Conservation (phyloP, 306 rosid genomes). For the Hylodesmum podocarpum region DNA sequence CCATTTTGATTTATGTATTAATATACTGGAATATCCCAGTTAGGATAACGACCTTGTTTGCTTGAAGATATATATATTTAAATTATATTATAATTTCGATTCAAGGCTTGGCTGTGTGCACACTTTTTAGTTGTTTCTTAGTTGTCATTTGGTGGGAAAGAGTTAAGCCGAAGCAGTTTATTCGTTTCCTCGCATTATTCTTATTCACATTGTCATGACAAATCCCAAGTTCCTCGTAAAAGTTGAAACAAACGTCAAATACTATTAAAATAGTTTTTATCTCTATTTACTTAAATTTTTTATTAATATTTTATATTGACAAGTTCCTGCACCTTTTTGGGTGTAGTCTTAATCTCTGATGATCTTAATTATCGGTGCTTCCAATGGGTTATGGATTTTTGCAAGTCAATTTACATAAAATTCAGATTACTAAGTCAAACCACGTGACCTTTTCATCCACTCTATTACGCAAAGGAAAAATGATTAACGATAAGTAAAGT, state of each 20-base stretch:
- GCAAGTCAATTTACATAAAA: background rate
- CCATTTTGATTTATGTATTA: conserved; percentile 41
- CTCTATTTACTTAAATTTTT: background rate
- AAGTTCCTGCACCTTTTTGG: background rate
- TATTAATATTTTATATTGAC: background rate
- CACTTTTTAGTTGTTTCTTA: background rate
- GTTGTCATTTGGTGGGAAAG: background rate
- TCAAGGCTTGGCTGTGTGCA: conserved; percentile 17
- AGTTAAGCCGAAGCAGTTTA: background rate
- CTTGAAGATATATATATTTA: conserved; percentile 21
- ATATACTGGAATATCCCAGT: conserved; percentile 56
- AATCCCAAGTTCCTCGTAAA: background rate
- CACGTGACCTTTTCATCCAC: background rate
- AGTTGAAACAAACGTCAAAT: background rate
- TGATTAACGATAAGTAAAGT: background rate
- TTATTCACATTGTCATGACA: background rate
- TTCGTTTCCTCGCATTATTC: background rate
- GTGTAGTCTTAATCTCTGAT: background rate
- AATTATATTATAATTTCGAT: conserved; percentile 23
- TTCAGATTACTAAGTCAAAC: background rate
- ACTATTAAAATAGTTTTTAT: background rate
- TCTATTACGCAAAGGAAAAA: background rate
- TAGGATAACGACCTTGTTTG: conserved; percentile 50
- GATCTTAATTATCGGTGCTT: background rate
- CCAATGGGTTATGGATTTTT: background rate